These are phyloP conservation scores for Spergularia marina DNA, from an alignment of 148 eudicot species.

Conservation along the genomic window DNA sequence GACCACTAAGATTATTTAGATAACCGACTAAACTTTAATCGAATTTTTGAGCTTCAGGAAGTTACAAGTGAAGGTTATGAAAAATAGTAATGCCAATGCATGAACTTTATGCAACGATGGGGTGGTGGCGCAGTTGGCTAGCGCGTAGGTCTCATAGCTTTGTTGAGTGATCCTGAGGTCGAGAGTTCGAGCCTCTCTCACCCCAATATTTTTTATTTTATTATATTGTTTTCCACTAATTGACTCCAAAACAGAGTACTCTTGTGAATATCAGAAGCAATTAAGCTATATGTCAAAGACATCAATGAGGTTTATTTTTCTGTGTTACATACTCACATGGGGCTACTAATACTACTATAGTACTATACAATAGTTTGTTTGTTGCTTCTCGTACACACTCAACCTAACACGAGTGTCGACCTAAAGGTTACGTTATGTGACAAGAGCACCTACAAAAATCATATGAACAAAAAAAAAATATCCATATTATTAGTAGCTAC, in stretches of 20 bases:
- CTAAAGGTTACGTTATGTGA: neutral
- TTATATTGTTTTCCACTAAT: too few species aligned
- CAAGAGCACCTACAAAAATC: constrained; percentile 8
- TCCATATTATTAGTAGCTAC: neutral
- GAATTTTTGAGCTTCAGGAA: too few species aligned
- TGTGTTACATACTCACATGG: too few species aligned
- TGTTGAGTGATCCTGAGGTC: constrained; percentile 28
- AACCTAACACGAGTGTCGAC: too few species aligned
- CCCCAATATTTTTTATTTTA: constrained; percentile 16
- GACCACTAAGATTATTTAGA: too few species aligned
- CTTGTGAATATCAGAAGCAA: too few species aligned
- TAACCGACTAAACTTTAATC: too few species aligned
- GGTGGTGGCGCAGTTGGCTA: constrained; percentile 37
- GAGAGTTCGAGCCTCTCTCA: constrained; percentile 37
- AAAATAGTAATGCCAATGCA: neutral
- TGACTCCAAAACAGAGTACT: too few species aligned
- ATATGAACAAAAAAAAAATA: neutral
- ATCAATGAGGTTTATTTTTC: too few species aligned
- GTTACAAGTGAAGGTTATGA: too few species aligned
- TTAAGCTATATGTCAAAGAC: too few species aligned
- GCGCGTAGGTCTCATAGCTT: constrained; percentile 37
- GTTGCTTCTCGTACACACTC: neutral
- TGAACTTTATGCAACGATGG: neutral
- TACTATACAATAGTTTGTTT: neutral
- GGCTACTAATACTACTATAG: too few species aligned